Evolutionary conservation across 2,329 filamentous ascomycete genomes (phyloP), one percentile per base, ranked within the genome.

Genomic region (Gliomastix tumulicola): DNA sequence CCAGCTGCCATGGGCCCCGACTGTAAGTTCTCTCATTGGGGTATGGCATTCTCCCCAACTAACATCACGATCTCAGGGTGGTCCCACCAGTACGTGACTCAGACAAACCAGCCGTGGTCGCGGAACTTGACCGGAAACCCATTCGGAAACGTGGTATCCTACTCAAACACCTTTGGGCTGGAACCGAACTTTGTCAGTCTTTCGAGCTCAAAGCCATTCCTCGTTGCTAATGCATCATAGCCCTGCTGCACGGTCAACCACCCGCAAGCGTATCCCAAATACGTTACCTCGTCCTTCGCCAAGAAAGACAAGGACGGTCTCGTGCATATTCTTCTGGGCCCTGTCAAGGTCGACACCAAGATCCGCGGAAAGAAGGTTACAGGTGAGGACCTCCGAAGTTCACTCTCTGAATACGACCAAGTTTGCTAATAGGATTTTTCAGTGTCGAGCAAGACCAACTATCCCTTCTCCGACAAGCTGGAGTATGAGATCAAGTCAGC

Each of bases 171-270:
- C 4, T 38, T 22, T 46, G 69, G 68, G 4, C 50, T 73, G 2
- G 68, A 71, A 36, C 65, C 66, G 5, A 62, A 69, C 30, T 71
- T 27, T 27, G 23, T 27, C 4, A 27, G 23, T 27, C 12, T 27
- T 27, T 27, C 23, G 12, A 27, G 5, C 12, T 27, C 6, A n/a
- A n/a, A n/a, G n/a, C n/a, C n/a, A n/a, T n/a, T n/a, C n/a, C n/a
- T n/a, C n/a, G n/a, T n/a, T 27, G 6, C 23, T 27, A 6, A 27
- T 15, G 23, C 6, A 27, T 5, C 23, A 15, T 36, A 58, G 34
- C 62, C 65, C 3, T 75, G 71, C 48, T 76, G 71, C 44, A 72
- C 70, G 3, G 71, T 76, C 38, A 75, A 75, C 40, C 68, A 74
- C 44, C 65, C 63, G 4, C 69, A 74, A 45, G 72, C 65, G 8